These are phyloP conservation scores for Euphorbia lathyris DNA, from an alignment of 345 rosid genomes.

Conservation along the genomic window DNA sequence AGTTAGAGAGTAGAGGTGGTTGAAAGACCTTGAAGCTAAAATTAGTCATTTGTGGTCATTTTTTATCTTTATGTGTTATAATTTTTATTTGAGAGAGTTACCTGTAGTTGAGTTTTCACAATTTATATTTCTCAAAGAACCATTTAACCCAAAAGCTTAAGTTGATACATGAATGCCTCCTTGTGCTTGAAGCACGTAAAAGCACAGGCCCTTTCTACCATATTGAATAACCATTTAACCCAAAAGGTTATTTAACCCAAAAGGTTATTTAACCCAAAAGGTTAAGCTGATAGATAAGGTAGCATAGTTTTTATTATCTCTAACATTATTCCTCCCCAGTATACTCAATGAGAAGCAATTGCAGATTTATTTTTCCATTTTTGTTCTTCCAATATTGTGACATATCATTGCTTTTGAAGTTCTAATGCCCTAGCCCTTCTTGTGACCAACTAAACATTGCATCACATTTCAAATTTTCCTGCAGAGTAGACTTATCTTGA, in stretches of 20 bases:
- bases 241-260: too few relatives aligned
- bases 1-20: too few relatives aligned
- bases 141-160: too few relatives aligned
- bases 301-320: too few relatives aligned
- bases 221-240: too few relatives aligned
- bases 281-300: too few relatives aligned
- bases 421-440: background rate
- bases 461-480: background rate
- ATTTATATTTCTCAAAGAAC: too few relatives aligned
- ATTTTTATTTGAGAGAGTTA: background rate
- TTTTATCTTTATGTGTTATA: background rate
- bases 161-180: too few relatives aligned
- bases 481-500: background rate
- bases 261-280: too few relatives aligned
- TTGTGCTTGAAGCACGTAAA: too few relatives aligned
- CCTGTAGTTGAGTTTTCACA: too few relatives aligned
- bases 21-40: background rate
- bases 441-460: background rate
- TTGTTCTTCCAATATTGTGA: background rate
- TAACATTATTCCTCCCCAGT: background rate
- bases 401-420: background rate
- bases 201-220: too few relatives aligned
- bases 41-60: background rate
- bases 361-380: background rate
- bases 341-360: background rate